These are phyloP conservation scores for Myrica gale DNA, from an alignment of 306 rosid species.

Conservation along the genomic window DNA sequence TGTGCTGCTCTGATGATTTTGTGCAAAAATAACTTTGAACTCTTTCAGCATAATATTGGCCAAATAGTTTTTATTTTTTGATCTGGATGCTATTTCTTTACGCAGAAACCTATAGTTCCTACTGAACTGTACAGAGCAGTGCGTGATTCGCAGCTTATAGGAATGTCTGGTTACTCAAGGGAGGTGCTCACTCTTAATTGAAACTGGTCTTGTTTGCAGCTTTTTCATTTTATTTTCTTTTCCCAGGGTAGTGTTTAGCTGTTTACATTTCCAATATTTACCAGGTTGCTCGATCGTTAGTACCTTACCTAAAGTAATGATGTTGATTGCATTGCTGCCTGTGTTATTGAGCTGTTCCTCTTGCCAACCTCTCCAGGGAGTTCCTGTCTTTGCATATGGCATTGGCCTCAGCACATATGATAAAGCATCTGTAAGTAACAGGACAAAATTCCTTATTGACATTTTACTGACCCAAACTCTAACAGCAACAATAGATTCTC, in stretches of 20 bases:
- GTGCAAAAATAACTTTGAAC: conserved; percentile 21
- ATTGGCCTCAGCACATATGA: conserved; percentile 87
- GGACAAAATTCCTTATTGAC: conserved; percentile 6
- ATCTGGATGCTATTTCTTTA: conserved; percentile 23
- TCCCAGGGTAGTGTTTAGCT: conserved; percentile 3
- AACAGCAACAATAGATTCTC: neutral
- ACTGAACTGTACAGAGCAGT: conserved; percentile 66
- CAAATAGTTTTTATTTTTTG: conserved; percentile 24
- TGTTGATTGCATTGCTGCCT: neutral
- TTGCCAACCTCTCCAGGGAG: conserved; percentile 54
- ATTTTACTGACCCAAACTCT: neutral
- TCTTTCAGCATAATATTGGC: conserved; percentile 12
- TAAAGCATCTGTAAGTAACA: conserved; percentile 85
- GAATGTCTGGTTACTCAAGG: conserved; percentile 87
- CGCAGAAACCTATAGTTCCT: conserved; percentile 89
- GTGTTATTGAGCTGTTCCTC: conserved; percentile 10
- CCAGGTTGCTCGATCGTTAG: neutral
- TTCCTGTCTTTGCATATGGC: conserved; percentile 86
- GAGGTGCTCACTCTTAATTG: conserved; percentile 59
- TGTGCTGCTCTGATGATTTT: conserved; percentile 15
- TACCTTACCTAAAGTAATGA: neutral
- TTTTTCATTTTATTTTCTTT: conserved; percentile 1
- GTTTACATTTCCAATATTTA: conserved; percentile 14
- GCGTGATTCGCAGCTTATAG: conserved; percentile 92
- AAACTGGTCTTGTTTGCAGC: conserved; percentile 9